Percentiles rank a stretch among this genome's conserved stretches.
Evolutionary conservation across 2,329 filamentous ascomycete species (phyloP).

Genomic region (Diplodia mutila): DNA sequence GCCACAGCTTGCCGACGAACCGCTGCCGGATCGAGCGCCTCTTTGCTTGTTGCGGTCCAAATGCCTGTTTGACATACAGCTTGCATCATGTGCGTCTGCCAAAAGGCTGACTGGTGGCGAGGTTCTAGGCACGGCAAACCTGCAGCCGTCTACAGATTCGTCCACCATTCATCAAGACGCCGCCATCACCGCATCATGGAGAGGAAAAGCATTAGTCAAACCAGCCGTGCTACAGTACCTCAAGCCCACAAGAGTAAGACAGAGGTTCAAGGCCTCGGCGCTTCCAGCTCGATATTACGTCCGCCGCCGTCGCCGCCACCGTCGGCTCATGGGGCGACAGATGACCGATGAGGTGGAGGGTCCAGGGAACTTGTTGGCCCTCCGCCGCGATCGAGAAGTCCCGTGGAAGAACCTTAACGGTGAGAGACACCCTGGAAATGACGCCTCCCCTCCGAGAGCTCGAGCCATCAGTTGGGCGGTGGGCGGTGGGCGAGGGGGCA

Average conservation of each 20-base stretch:
- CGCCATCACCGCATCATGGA: not conserved
- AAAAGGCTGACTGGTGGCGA: not conserved
- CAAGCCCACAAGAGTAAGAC: not conserved
- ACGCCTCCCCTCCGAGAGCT: conserved; percentile 4
- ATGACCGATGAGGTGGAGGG: conserved; percentile 1
- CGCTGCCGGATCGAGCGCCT: not conserved
- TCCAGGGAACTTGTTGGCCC: not conserved
- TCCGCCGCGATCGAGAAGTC: conserved; percentile 22
- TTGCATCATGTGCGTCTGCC: not conserved
- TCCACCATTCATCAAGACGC: conserved; percentile 11
- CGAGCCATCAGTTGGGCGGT: conserved; percentile 15
- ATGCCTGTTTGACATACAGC: conserved; percentile 18
- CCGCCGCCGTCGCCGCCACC: conserved; percentile 4
- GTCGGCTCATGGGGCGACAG: conserved; percentile 4
- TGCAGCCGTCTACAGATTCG: conserved; percentile 5
- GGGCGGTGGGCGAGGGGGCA: not conserved
- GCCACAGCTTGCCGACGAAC: conserved; percentile 10
- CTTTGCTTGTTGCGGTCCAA: not conserved
- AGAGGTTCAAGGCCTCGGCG: not conserved
- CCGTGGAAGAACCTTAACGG: conserved; percentile 25
- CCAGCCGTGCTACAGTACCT: not conserved
- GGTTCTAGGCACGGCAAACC: not conserved
- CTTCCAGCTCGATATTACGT: conserved; percentile 4
- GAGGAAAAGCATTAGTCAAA: conserved; percentile 17
- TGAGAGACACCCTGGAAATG: conserved; percentile 19